phyloP scores from a whole-genome alignment of 495 filamentous ascomycete species.

The Daldinia childiae region DNA sequence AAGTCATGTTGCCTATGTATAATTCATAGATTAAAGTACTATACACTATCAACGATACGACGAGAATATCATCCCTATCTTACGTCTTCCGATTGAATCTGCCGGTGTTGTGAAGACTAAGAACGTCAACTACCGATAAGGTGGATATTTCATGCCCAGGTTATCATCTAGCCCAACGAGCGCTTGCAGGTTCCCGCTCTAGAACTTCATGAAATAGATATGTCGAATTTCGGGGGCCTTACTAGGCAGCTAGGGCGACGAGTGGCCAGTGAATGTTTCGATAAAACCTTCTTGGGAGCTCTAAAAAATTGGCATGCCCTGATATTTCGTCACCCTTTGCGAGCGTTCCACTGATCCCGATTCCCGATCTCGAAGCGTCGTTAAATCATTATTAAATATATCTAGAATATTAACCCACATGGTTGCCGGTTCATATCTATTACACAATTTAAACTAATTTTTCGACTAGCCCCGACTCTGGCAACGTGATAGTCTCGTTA shows the following conservation, averaged over 20 bases:
- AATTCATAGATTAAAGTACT: conserved; percentile 13
- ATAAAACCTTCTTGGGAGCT: conserved; percentile 24
- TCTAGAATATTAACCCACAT: conserved; percentile 17
- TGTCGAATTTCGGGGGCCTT: conserved; percentile 1
- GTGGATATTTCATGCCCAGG: conserved; percentile 22
- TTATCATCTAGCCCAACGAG: conserved; percentile 11
- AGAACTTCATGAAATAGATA: neutral
- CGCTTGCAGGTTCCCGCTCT: neutral
- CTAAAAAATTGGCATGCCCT: neutral
- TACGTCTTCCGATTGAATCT: conserved; percentile 13
- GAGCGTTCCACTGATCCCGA: conserved; percentile 16
- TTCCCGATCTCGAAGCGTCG: conserved; percentile 18
- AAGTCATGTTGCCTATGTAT: conserved; percentile 9
- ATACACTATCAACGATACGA: conserved; percentile 25
- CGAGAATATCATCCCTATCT: conserved; percentile 11
- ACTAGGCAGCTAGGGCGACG: conserved; percentile 15
- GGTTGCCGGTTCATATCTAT: conserved; percentile 11
- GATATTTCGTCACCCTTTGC: conserved; percentile 23
- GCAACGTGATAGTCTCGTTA: conserved; percentile 33
- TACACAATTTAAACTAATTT: conserved; percentile 29
- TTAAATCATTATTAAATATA: conserved; percentile 3
- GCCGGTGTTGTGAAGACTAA: conserved; percentile 23
- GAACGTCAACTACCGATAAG: conserved; percentile 21
- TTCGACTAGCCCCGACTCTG: conserved; percentile 16
- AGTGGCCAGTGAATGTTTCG: conserved; percentile 15